Evolutionary conservation across 1,139 yeast species (phyloP).

Genomic region (Petasospora fabianii): DNA sequence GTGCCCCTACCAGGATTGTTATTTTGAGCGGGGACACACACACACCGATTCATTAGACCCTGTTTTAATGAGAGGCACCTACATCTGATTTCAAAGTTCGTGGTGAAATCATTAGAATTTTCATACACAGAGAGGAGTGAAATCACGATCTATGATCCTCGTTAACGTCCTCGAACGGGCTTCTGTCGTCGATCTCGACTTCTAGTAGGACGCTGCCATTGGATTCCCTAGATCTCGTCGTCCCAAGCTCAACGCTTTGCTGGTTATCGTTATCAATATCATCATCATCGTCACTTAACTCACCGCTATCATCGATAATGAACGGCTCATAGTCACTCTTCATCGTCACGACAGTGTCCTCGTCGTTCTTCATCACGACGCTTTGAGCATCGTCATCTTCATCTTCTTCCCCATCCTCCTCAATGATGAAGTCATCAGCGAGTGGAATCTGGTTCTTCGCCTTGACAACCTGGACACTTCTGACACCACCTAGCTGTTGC

Average conservation of each 20-base stretch:
- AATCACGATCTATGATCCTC: background rate
- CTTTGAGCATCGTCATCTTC: slow-evolving; percentile 8
- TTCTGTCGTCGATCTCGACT: slow-evolving; percentile 22
- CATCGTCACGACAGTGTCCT: slow-evolving; percentile 6
- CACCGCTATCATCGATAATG: too few relatives aligned
- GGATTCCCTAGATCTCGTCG: slow-evolving; percentile 15
- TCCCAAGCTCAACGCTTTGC: slow-evolving; percentile 14
- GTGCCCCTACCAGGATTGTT: background rate
- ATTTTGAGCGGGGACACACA: too few relatives aligned
- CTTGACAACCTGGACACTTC: slow-evolving; percentile 18
- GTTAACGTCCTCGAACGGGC: slow-evolving; percentile 21
- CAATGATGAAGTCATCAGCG: slow-evolving; percentile 17
- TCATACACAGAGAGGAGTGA: too few relatives aligned
- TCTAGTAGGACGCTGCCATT: slow-evolving; percentile 25
- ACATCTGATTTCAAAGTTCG: too few relatives aligned
- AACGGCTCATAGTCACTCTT: slow-evolving; percentile 25
- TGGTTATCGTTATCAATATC: slow-evolving; percentile 25
- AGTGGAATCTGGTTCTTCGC: slow-evolving; percentile 10
- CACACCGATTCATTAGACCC: too few relatives aligned
- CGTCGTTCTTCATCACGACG: slow-evolving; percentile 8
- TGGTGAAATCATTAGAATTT: too few relatives aligned
- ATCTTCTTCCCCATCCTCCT: slow-evolving; percentile 19
- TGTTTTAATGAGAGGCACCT: too few relatives aligned
- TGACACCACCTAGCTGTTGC: slow-evolving; percentile 25
- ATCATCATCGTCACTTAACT: slow-evolving; percentile 18